Percentiles rank a stretch among this genome's conserved stretches.
These are phyloP conservation scores for Tetracladium marchalianum DNA, from an alignment of 495 filamentous ascomycete genomes.

Conservation along the genomic window DNA sequence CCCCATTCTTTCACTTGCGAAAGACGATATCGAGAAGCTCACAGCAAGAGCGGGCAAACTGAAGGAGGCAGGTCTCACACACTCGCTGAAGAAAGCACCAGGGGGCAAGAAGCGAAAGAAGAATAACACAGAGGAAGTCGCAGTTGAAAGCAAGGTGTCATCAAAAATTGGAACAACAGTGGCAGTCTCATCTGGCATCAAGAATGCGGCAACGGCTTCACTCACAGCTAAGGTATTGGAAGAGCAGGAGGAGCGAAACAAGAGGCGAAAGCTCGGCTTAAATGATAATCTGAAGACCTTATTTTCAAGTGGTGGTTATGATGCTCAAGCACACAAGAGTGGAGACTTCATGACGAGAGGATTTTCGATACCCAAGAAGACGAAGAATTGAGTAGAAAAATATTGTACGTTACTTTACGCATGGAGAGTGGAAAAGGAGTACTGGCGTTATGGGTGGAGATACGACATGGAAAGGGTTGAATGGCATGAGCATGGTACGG, in stretches of 20 bases:
- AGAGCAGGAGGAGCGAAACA: constrained; percentile 75
- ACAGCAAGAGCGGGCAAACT: constrained; percentile 53
- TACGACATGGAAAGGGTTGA: no score
- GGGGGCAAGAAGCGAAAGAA: constrained; percentile 60
- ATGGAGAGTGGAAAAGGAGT: no score
- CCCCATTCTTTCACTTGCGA: constrained; percentile 62
- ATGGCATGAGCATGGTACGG: no score
- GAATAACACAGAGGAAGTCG: constrained; percentile 13
- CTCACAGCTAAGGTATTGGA: constrained; percentile 76
- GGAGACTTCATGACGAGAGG: constrained; percentile 74
- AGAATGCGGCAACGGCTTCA: constrained; percentile 74
- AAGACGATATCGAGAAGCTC: constrained; percentile 60
- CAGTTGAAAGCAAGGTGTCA: not conserved
- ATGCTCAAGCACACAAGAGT: constrained; percentile 40
- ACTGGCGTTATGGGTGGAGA: no score
- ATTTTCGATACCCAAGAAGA: constrained; percentile 46
- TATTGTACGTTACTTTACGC: not conserved
- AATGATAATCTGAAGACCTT: constrained; percentile 65
- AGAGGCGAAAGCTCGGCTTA: constrained; percentile 58
- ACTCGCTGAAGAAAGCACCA: constrained; percentile 76
- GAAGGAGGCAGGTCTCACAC: constrained; percentile 61
- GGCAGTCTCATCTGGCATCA: constrained; percentile 49
- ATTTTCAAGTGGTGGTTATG: constrained; percentile 44
- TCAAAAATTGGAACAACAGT: constrained; percentile 20
- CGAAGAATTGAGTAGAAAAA: not conserved